Evolutionary conservation across 257 asterid genomes (phyloP), one percentile per base, ranked within the genome.

Genomic region (Osmanthus fragrans): DNA sequence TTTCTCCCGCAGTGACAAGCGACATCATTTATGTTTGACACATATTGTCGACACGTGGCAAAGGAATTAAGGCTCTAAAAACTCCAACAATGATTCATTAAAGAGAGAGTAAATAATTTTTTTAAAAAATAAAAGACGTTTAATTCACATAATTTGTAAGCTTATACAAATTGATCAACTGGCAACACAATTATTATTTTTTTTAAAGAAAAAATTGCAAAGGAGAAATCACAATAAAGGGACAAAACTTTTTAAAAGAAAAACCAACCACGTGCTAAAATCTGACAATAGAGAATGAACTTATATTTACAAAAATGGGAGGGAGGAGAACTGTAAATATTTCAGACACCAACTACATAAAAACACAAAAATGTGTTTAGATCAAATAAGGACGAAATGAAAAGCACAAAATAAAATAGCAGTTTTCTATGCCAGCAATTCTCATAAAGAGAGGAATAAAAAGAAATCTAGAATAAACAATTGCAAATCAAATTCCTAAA

Each of bases 401-500:
- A 45, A 45, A 49, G 58, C 58, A 49, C 58, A 16, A 49, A 49
- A 49, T 16, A 5, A 18, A 49, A 49, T n/a, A n/a, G 4, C 19
- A 49, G 58, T 7, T 54, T 54, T 54, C n/a, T 7, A 54, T 54
- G 64, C 64, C 27, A 54, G 7, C 12, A 54, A 54, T 25, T 54
- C 27, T n/a, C 64, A n/a, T 54, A 54, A 54, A 54, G 68, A 25
- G 32, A 60, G 23, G 69, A 63, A 63, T 32, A 63, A 27, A 18
- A 58, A 63, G 69, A 63, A 63, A 63, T 63, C 36, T 63, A 9
- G 34, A 58, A 27, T 10, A 63, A 10, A 25, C 12, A 54, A 54
- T n/a, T 42, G 15, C 64, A 54, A 19, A 77, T 70, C 81, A 71
- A 56, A 15, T 39, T 47, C 54, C 56, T 36, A 72, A 27, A 40